phyloP scores from a whole-genome alignment of 495 filamentous ascomycete species.

The Cetradonia linearis region DNA sequence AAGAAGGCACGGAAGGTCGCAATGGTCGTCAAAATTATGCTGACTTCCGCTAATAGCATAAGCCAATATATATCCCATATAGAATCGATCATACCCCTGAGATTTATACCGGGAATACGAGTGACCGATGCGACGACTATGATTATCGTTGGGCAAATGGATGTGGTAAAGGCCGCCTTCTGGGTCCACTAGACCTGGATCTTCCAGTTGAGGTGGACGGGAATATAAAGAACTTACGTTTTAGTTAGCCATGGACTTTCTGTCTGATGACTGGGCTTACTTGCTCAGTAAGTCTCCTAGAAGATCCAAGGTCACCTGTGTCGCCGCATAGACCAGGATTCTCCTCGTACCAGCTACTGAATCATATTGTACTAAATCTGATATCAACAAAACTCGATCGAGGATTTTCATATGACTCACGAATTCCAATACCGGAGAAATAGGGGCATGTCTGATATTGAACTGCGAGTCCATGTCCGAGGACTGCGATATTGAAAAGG shows the following conservation, averaged over 20 bases:
- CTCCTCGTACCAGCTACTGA: not conserved
- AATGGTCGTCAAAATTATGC: slow-evolving; percentile 17
- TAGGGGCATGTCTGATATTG: not conserved
- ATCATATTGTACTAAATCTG: not conserved
- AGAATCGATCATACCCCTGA: slow-evolving; percentile 3
- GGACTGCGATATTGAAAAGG: not conserved
- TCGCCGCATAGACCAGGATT: not conserved
- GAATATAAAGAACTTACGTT: not conserved
- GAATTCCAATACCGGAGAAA: not conserved
- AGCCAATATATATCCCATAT: slow-evolving; percentile 23
- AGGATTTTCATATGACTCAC: not conserved
- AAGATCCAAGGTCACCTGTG: not conserved
- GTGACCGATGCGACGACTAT: not conserved
- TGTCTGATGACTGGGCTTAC: not conserved
- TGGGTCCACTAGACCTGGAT: not conserved
- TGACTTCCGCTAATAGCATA: slow-evolving; percentile 16
- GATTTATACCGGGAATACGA: not conserved
- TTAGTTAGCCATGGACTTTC: not conserved
- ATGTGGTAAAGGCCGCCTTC: not conserved
- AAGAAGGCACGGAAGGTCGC: slow-evolving; percentile 20
- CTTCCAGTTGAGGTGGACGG: not conserved
- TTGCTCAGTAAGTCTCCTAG: not conserved
- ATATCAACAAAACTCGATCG: not conserved
- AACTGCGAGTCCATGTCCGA: not conserved
- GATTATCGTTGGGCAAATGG: not conserved